Evolutionary conservation across 306 rosid genomes (phyloP).

Genomic region (Castanea crenata): DNA sequence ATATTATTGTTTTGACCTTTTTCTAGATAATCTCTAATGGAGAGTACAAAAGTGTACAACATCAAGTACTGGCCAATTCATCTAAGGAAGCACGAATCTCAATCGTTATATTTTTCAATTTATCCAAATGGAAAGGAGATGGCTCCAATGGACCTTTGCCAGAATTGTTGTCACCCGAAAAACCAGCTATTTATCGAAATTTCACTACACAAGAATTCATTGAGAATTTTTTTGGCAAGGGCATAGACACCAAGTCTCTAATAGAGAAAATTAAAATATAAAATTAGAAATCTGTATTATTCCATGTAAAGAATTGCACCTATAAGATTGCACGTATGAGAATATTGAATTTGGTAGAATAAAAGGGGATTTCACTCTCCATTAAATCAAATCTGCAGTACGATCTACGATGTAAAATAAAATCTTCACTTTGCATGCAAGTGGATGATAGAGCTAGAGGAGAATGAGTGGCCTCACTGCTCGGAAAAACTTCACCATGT

Average conservation of each 20-base stretch:
- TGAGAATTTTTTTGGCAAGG: constrained; percentile 23
- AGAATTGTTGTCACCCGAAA: constrained; percentile 23
- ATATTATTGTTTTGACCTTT: not conserved
- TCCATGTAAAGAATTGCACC: no score
- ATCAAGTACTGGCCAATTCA: constrained; percentile 29
- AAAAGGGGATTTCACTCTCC: not conserved
- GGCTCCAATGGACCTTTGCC: constrained; percentile 32
- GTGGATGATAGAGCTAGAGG: no score
- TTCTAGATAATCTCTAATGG: constrained; percentile 30
- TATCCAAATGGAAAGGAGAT: constrained; percentile 20
- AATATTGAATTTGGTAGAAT: not conserved
- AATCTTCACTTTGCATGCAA: no score
- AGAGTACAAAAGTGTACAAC: constrained; percentile 36
- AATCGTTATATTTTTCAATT: constrained; percentile 21
- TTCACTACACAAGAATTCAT: constrained; percentile 15
- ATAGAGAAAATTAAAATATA: constrained; percentile 23
- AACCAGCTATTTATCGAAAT: constrained; percentile 28
- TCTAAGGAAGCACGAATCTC: constrained; percentile 31
- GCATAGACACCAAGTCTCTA: constrained; percentile 27
- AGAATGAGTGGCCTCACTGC: no score
- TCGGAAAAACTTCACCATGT: no score
- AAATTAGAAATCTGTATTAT: not conserved
- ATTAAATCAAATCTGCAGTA: no score
- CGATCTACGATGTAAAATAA: no score
- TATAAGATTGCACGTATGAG: no score